Base-by-base conservation (phyloP, 2,329 filamentous ascomycete species). In the Balansia obtecta region DNA sequence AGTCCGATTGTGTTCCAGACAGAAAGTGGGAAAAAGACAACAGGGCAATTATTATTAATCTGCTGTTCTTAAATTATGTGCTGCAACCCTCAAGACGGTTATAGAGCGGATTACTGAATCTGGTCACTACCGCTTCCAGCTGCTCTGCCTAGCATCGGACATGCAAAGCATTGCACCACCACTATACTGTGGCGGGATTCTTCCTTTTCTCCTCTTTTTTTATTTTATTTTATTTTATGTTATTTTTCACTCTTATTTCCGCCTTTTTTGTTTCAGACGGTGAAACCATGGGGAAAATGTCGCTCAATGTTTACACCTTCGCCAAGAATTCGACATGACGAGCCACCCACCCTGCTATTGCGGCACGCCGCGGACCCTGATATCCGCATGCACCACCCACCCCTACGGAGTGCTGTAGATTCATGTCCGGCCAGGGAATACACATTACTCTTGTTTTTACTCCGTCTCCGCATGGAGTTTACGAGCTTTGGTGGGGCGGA, bases 61-160 rank as follows among this genome's bases (percentile, higher is more conserved):
- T 22, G 20, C 20, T 22, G 20, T 22, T 22, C 20, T 22, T 22
- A 22, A 22, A 22, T 22, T 22, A 42, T 42, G 16, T 42, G 41
- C 41, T 27, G 41, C 12, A 43, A 27, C 40, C 27, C 27, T 5
- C 27, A 27, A 27, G 5, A 7, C 27, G 27, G 27, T 8, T 27
- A 7, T 27, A 8, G 27, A 27, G 27, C 27, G 27, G 27, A 27
- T 27, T 27, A 27, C 27, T 47, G 38, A 18, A 50, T 47, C 45
- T 20, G 49, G 44, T 20, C 39, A 46, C 30, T 39, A 20, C 44
- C 49, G 49, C 49, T 34, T 43, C 49, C 15, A 43, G 38, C 11
- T 27, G 22, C 43, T 39, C 18, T 32, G 12, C 39, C 5, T 43
- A 33, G 48, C 33, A 42, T 49, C 41, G 27, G 42, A 34, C 22